Evolutionary conservation across 495 filamentous ascomycete species (phyloP), one percentile per base, ranked within the genome.

Genomic region (Oleoguttula mirabilis): DNA sequence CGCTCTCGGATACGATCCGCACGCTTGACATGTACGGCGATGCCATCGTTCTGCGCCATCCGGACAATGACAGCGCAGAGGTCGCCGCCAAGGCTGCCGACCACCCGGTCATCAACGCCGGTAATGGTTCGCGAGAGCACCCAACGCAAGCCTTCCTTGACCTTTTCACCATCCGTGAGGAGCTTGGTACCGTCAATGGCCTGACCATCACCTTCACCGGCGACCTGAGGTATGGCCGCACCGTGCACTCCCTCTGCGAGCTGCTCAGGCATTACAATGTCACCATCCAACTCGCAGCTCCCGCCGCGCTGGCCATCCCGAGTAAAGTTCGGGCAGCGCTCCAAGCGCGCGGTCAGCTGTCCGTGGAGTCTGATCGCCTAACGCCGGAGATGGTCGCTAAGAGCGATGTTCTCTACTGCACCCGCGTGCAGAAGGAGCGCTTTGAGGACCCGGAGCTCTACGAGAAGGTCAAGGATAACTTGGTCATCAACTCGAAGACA

Each of bases 111-210:
- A 87, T 98, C 67, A 98, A 98, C 57, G 90, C 85, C 51, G 90
- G 90, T 35, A 98, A 96, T 58, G 90, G 90, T 43, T 82, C 79
- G 60, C 72, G 82, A 50, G 90, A 98, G 66, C 90, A 98, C 62
- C 90, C 90, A 3, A 96, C 92, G 0, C 90, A 98, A 64, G 90
- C 90, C 3, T 87, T 98, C 76, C 72, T 95, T n/a, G 90, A 98
- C 56, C 76, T 98, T 49, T 96, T 94, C 71, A 98, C 90, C 27
- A 95, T 98, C 60, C 80, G 92, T 41, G 87, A 98, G 63, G 90
- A 98, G 64, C 71, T 96, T 15, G 90, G 90, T 41, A 94, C 85
- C 3, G 88, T 96, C 39, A 84, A 83, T 51, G 87, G 85, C 30
- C 68, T 96, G 48, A 94, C 84, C 36, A 88, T 98, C 60, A 98